Conservation (phyloP, 345 rosid species). For the Geranium rotundifolium region DNA sequence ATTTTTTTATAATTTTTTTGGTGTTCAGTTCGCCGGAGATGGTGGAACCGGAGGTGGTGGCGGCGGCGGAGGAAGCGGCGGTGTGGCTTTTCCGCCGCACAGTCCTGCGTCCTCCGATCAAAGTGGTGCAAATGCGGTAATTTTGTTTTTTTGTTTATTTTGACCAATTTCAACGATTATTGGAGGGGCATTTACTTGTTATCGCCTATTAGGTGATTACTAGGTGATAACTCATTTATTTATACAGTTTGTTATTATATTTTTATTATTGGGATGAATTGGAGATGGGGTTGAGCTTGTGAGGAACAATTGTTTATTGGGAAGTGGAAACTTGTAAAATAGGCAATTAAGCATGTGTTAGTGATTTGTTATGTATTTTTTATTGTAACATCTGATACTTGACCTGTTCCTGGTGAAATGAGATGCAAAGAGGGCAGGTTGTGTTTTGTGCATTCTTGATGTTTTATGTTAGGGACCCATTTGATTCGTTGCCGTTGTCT, state of each 20-base stretch:
- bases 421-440: not conserved
- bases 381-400: not conserved
- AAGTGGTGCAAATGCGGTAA: not conserved
- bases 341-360: too few species aligned
- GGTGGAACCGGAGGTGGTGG: not conserved
- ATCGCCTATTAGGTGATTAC: too few species aligned
- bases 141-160: too few species aligned
- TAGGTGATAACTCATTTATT: too few species aligned
- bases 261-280: too few species aligned
- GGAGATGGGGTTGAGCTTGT: too few species aligned
- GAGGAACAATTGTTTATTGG: not conserved
- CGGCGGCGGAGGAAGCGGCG: not conserved
- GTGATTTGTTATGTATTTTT: too few species aligned
- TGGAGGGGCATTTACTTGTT: too few species aligned
- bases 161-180: too few species aligned
- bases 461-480: not conserved
- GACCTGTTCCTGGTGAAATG: not conserved
- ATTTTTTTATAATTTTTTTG: not conserved
- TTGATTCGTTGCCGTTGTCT: not conserved
- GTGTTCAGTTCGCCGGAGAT: not conserved
- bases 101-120: not conserved
- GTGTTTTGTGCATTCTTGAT: not conserved
- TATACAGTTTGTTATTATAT: too few species aligned
- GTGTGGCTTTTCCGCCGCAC: not conserved
- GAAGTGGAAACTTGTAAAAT: too few species aligned